Conservation (phyloP, 495 filamentous ascomycete genomes). For the Delitschia confertaspora region DNA sequence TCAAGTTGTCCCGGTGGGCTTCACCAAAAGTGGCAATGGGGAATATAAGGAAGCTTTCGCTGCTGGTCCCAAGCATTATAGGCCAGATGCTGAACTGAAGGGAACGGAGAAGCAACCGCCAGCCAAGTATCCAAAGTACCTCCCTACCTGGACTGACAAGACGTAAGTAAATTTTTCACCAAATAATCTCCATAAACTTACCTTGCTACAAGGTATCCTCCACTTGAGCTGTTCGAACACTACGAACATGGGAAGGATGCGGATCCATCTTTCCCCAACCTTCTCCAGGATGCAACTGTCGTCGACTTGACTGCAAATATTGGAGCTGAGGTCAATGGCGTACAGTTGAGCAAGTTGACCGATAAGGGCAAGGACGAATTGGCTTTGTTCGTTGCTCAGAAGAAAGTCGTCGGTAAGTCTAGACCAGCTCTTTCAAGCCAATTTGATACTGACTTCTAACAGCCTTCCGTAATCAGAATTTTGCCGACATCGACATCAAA, state of each 20-base stretch:
- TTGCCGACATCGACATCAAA: conserved; percentile 63
- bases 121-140: conserved; percentile 62
- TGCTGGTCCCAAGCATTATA: conserved; percentile 24
- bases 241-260: conserved; percentile 65
- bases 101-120: conserved; percentile 36
- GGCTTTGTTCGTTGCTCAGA: conserved; percentile 66
- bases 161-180: conserved; percentile 36
- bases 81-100: conserved; percentile 29
- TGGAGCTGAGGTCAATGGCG: conserved; percentile 65
- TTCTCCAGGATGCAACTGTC: conserved; percentile 48
- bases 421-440: neutral
- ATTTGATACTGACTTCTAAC: conserved; percentile 2
- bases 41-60: conserved; percentile 32
- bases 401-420: conserved; percentile 55
- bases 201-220: conserved; percentile 39
- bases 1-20: conserved; percentile 3
- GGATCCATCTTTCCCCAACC: conserved; percentile 56
- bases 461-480: conserved; percentile 72
- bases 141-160: conserved; percentile 57
- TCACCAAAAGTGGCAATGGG: conserved; percentile 17
- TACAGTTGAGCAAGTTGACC: conserved; percentile 63
- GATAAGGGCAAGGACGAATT: conserved; percentile 68
- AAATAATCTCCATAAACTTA: conserved; percentile 11
- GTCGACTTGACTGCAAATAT: conserved; percentile 61
- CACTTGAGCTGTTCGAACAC: conserved; percentile 61